A percentile compares a stretch with the other conserved stretches of the same genome.
Evolutionary conservation across 2,329 filamentous ascomycete genomes (phyloP).

Genomic region (Parasarocladium wereldwijsianum): DNA sequence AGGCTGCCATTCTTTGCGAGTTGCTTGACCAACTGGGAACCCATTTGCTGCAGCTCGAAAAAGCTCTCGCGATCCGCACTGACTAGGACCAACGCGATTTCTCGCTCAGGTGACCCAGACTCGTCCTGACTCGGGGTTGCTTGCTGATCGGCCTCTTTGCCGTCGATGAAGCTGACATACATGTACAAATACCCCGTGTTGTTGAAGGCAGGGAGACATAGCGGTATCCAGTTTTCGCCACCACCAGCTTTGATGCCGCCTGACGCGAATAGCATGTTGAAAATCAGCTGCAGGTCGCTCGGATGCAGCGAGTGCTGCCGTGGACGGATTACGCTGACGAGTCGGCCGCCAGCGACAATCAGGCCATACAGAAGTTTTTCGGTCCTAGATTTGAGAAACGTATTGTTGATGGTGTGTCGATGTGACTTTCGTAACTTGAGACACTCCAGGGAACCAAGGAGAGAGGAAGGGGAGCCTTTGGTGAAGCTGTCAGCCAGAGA

Average conservation of each 20-base stretch:
- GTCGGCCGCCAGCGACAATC: constrained; percentile 78
- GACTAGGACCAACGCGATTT: constrained; percentile 86
- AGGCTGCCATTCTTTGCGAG: constrained; percentile 65
- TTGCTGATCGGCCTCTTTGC: constrained; percentile 27
- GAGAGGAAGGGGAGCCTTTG: constrained; percentile 72
- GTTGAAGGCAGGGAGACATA: constrained; percentile 94
- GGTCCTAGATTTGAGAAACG: constrained; percentile 63
- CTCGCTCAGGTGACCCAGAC: constrained; percentile 56
- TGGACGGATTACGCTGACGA: constrained; percentile 89
- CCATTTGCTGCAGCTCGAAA: constrained; percentile 68
- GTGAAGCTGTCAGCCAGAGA: constrained; percentile 93
- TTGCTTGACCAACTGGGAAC: constrained; percentile 48
- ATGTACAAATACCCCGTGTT: constrained; percentile 95
- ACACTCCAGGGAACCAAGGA: constrained; percentile 85
- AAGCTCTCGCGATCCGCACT: constrained; percentile 89
- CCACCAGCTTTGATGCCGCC: constrained; percentile 78
- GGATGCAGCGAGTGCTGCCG: constrained; percentile 93
- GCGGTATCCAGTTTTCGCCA: constrained; percentile 93
- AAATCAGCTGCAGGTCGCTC: constrained; percentile 87
- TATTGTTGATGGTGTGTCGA: constrained; percentile 71
- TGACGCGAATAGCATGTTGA: constrained; percentile 98
- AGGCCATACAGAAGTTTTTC: constrained; percentile 80
- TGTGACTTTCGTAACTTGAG: constrained; percentile 84
- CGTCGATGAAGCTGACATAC: constrained; percentile 91
- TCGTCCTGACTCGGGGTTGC: constrained; percentile 27